Conservation (phyloP, 78 protist species). For the Creolimax fragrantissima region DNA sequence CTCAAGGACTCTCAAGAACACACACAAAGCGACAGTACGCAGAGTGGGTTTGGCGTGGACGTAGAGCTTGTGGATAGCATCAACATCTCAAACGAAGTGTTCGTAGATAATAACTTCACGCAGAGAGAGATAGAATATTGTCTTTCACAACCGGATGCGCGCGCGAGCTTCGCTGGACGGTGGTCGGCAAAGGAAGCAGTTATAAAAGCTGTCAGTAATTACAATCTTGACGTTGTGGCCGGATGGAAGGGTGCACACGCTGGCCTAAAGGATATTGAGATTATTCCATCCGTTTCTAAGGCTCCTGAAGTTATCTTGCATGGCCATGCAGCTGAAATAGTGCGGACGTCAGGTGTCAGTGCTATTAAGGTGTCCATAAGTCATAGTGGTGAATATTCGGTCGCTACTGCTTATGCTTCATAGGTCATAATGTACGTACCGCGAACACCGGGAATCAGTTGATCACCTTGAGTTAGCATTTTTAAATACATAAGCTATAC, state of each 20-base stretch:
- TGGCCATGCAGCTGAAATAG: conserved; percentile 12
- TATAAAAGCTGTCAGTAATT: conserved; percentile 43
- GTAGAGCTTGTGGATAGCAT: conserved; percentile 6
- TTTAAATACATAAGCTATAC: too few relatives aligned
- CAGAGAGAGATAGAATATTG: conserved; percentile 21
- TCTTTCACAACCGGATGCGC: not conserved
- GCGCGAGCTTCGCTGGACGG: conserved; percentile 30
- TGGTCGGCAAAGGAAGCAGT: conserved; percentile 67
- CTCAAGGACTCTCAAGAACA: not conserved
- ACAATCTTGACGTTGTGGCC: not conserved
- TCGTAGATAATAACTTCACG: conserved; percentile 50
- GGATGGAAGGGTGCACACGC: conserved; percentile 44
- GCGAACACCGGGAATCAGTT: too few relatives aligned
- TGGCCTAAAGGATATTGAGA: conserved; percentile 45
- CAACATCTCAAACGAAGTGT: not conserved
- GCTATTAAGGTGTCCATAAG: conserved; percentile 6
- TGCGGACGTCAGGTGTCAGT: not conserved
- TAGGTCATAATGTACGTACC: too few relatives aligned
- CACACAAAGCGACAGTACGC: not conserved
- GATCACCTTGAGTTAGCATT: too few relatives aligned
- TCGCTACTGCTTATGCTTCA: conserved; percentile 26
- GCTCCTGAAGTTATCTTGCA: conserved; percentile 30
- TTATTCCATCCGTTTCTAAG: conserved; percentile 24
- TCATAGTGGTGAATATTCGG: conserved; percentile 36
- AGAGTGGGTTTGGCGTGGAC: conserved; percentile 33